Percentiles rank a stretch among this genome's conserved stretches.
Conservation (phyloP, 768 basidiomycete species). For the Calocera cornea region DNA sequence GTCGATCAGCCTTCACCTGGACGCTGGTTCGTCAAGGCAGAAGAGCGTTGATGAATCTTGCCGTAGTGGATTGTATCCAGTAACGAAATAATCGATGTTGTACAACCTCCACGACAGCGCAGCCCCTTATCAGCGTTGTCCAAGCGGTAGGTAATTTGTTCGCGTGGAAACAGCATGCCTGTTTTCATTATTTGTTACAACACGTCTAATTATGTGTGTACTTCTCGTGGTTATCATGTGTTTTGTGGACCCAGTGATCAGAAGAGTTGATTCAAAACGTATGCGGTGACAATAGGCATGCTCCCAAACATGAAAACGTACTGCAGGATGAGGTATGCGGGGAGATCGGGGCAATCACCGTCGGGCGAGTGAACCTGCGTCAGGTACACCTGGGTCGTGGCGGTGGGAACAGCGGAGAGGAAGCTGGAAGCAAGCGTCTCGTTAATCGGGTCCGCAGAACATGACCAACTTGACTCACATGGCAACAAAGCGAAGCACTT, state of each 20-base stretch:
- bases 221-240: too few relatives aligned
- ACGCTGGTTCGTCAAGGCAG: background rate
- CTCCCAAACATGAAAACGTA: conserved; percentile 31
- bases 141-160: too few relatives aligned
- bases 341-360: conserved; percentile 46
- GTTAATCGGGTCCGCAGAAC: background rate
- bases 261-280: conserved; percentile 28
- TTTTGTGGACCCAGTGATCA: conserved; percentile 6
- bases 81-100: too few relatives aligned
- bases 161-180: too few relatives aligned
- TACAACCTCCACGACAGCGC: too few relatives aligned
- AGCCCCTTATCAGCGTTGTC: too few relatives aligned
- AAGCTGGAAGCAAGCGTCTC: conserved; percentile 30
- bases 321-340: conserved; percentile 50
- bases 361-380: conserved; percentile 56
- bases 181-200: too few relatives aligned
- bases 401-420: conserved; percentile 46
- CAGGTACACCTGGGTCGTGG: conserved; percentile 38
- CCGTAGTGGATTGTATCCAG: too few relatives aligned
- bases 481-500: conserved; percentile 52
- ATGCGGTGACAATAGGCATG: conserved; percentile 29
- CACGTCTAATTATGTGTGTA: too few relatives aligned
- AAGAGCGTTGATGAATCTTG: too few relatives aligned
- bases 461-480: conserved; percentile 34
- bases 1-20: too few relatives aligned